A percentile compares a stretch with the other conserved stretches of the same genome.
phyloP scores from a whole-genome alignment of 208 protist genomes.

The Crithidia fasciculata region DNA sequence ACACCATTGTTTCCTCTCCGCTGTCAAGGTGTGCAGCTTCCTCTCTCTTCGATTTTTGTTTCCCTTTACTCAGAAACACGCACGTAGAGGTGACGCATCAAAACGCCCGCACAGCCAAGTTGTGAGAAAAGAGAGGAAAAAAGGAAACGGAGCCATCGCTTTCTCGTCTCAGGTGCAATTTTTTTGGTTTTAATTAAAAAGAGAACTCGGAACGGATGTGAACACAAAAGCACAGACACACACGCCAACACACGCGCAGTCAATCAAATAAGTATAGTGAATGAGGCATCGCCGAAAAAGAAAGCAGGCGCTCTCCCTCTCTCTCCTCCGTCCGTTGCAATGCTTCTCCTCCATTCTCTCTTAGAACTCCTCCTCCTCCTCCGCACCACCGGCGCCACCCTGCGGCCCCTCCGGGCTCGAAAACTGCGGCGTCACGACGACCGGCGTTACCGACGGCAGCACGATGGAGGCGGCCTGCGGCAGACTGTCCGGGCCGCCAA shows the following conservation, averaged over 20 bases:
- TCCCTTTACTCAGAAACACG: too few relatives aligned
- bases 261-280: too few relatives aligned
- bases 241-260: too few relatives aligned
- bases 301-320: too few relatives aligned
- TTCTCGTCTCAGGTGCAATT: not conserved
- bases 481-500: conserved; percentile 72
- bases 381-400: conserved; percentile 35
- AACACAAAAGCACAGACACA: too few relatives aligned
- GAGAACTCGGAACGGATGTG: too few relatives aligned
- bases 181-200: not conserved
- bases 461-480: conserved; percentile 52
- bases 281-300: too few relatives aligned
- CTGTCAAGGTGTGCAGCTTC: too few relatives aligned
- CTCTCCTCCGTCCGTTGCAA: not conserved
- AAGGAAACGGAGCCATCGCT: not conserved
- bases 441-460: conserved; percentile 54
- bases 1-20: too few relatives aligned
- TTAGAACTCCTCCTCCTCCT: conserved; percentile 76
- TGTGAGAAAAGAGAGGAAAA: not conserved
- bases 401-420: conserved; percentile 31
- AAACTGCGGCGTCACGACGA: conserved; percentile 64
- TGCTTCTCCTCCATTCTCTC: not conserved
- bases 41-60: too few relatives aligned
- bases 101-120: too few relatives aligned
- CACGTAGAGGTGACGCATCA: too few relatives aligned